Evolutionary conservation across 140 eudicot genomes (phyloP).

Genomic region (Stevia rebaudiana): DNA sequence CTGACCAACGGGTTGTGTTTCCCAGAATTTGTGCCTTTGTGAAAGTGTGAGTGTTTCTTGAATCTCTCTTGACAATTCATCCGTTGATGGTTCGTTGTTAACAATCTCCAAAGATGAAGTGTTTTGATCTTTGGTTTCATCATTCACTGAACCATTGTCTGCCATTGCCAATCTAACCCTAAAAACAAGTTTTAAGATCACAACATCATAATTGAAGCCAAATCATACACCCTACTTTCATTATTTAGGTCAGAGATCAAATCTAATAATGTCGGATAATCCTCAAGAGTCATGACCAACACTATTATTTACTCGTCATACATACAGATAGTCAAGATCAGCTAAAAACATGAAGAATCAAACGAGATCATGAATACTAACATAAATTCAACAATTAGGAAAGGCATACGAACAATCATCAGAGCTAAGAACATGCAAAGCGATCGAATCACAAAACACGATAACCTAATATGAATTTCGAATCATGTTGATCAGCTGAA

Average conservation of each 20-base stretch:
- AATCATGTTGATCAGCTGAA: constrained; percentile 10
- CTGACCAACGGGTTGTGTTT: constrained; percentile 70
- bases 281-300: background rate
- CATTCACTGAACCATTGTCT: constrained; percentile 29
- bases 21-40: constrained; percentile 59
- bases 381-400: background rate
- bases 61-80: constrained; percentile 36
- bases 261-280: background rate
- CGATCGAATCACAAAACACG: constrained; percentile 12
- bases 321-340: constrained; percentile 5
- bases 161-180: constrained; percentile 31
- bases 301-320: background rate
- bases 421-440: constrained; percentile 1
- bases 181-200: background rate
- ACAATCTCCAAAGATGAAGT: constrained; percentile 28
- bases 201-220: background rate
- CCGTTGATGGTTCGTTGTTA: constrained; percentile 28
- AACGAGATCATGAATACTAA: background rate
- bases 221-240: background rate
- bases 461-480: background rate
- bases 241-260: background rate
- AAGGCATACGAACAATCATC: constrained; percentile 7
- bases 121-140: constrained; percentile 28
- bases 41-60: constrained; percentile 50
- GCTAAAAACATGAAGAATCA: background rate